A percentile compares a stretch with the other conserved stretches of the same genome.
Evolutionary conservation across 345 rosid genomes (phyloP).

Genomic region (Acer negundo): DNA sequence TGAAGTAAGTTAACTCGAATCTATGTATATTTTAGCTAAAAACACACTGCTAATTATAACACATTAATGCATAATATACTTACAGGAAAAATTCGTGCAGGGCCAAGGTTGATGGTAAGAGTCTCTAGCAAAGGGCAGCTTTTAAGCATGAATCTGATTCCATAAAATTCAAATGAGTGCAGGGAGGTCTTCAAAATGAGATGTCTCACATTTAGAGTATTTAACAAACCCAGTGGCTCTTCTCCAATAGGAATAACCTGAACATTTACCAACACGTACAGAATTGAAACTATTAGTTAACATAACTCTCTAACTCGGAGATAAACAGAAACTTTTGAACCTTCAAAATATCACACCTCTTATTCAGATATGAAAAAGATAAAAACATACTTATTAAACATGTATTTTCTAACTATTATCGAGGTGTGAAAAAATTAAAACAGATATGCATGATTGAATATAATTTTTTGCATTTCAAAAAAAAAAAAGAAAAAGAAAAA

Average conservation of each 20-base stretch:
- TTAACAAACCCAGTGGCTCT: constrained; percentile 17
- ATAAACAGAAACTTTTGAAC: no score
- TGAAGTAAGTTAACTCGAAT: background rate
- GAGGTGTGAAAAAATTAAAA: background rate
- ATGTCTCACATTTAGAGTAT: constrained; percentile 27
- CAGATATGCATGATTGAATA: no score
- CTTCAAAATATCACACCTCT: no score
- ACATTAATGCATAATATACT: background rate
- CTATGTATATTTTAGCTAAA: background rate
- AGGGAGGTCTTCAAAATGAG: constrained; percentile 36
- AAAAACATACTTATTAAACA: no score
- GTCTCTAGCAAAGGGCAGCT: constrained; percentile 37
- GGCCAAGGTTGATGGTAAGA: constrained; percentile 38
- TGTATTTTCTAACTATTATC: no score
- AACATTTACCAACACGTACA: background rate
- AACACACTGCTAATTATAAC: background rate
- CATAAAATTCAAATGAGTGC: constrained; percentile 36
- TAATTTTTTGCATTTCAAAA: no score
- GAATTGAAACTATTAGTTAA: background rate
- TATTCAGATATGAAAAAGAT: no score
- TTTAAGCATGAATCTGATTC: constrained; percentile 38
- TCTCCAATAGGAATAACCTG: constrained; percentile 34
- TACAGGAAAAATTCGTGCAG: constrained; percentile 30
- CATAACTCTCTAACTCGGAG: no score
- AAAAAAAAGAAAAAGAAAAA: no score